Conservation (phyloP, 1,284 basidiomycete species). For the Tetrapyrgos nigripes region DNA sequence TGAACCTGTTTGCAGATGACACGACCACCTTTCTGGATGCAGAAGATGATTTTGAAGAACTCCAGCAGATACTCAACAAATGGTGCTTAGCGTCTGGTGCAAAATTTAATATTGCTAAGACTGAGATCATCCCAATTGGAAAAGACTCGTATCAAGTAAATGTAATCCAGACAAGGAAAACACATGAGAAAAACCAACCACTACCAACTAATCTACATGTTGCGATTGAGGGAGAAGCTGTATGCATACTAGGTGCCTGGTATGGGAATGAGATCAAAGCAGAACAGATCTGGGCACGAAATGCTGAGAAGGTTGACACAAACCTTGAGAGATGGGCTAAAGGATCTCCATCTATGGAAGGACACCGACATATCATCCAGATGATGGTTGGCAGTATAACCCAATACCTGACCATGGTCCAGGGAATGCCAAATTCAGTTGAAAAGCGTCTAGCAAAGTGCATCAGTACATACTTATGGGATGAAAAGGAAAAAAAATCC, state of each 20-base stretch:
- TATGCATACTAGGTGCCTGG: conserved; percentile 26
- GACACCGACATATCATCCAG: conserved; percentile 18
- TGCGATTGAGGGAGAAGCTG: conserved; percentile 17
- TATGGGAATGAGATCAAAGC: conserved; percentile 22
- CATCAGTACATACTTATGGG: conserved; percentile 17
- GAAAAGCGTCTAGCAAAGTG: conserved; percentile 11
- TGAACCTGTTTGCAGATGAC: conserved; percentile 23
- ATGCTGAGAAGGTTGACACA: conserved; percentile 19
- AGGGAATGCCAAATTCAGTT: conserved; percentile 28
- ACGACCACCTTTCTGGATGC: conserved; percentile 9
- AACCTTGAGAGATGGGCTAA: conserved; percentile 18
- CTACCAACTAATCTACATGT: conserved; percentile 20
- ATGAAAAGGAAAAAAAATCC: conserved; percentile 1
- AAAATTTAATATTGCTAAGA: conserved; percentile 29
- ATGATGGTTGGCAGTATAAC: conserved; percentile 21
- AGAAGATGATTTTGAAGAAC: conserved; percentile 9
- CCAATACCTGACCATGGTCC: conserved; percentile 22
- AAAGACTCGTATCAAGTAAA: background rate
- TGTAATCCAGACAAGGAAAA: conserved; percentile 3
- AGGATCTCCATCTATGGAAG: conserved; percentile 21
- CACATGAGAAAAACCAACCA: background rate
- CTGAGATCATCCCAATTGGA: conserved; percentile 25
- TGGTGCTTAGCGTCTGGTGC: conserved; percentile 28
- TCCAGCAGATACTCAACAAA: conserved; percentile 15
- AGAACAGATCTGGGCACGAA: conserved; percentile 18